Conservation (phyloP, 371 early-diverging fungal genomes). For the Mortierella sp. region DNA sequence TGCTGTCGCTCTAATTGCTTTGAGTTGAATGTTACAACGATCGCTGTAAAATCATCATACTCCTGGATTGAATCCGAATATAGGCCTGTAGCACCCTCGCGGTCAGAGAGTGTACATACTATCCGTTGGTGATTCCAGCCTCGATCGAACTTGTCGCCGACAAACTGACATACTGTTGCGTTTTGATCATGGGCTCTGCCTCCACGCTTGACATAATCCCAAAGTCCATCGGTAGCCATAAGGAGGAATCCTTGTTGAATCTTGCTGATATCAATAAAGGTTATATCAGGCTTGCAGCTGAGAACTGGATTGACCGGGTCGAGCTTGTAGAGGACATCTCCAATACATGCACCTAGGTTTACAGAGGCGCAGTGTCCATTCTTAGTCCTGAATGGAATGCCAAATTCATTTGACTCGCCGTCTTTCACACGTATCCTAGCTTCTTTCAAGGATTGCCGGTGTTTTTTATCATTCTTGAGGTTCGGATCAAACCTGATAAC, state of each 20-base stretch:
- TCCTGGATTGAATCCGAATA: constrained; percentile 57
- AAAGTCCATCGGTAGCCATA: constrained; percentile 59
- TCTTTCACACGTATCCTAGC: constrained; percentile 72
- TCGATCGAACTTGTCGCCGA: constrained; percentile 55
- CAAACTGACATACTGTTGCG: constrained; percentile 43
- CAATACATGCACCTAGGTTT: constrained; percentile 74
- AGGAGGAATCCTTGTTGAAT: constrained; percentile 53
- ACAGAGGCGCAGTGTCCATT: constrained; percentile 68
- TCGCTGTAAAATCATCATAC: constrained; percentile 59
- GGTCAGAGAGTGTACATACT: constrained; percentile 47
- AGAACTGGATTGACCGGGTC: constrained; percentile 67
- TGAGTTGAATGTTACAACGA: constrained; percentile 42
- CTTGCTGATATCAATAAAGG: constrained; percentile 60
- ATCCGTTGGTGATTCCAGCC: constrained; percentile 54
- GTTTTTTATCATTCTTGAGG: constrained; percentile 60
- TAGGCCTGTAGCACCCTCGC: constrained; percentile 40
- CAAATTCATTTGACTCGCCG: constrained; percentile 50
- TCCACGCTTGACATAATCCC: constrained; percentile 54
- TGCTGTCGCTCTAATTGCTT: constrained; percentile 14
- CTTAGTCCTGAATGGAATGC: constrained; percentile 54
- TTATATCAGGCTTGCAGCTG: constrained; percentile 73
- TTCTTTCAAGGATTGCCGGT: constrained; percentile 68
- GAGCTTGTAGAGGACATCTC: constrained; percentile 76
- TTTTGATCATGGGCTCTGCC: constrained; percentile 56
- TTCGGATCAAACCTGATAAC: constrained; percentile 69